Base-by-base conservation (phyloP, 2,329 filamentous ascomycete species). In the Cordyceps militaris region DNA sequence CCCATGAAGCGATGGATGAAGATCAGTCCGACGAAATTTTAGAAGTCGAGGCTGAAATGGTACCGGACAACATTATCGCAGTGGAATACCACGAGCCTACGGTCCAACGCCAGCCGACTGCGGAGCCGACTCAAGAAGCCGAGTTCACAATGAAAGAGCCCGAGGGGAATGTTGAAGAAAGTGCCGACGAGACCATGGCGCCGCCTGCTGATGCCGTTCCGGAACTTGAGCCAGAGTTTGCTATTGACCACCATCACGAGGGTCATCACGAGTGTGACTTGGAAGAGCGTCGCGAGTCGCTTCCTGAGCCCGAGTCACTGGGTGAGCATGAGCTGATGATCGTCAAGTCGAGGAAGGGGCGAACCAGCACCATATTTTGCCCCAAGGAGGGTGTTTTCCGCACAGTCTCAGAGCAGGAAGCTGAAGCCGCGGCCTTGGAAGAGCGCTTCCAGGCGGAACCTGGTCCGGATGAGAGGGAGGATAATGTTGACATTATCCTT, bases 351-450 rank as follows among this genome's bases (percentile, higher is more conserved):
- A 72, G 66, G 56, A 71, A 74, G 54, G 76, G 69, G 64, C 73
- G 74, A 63, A 79, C 67, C 26, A 80, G 75, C 65, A 81, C 79
- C 38, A 77, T 85, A 56, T 82, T 87, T 63, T 79, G 83, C 13
- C 82, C 85, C 5, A 78, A 79, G 19, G 78, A 86, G 65, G 86
- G 84, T 49, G 81, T 83, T 56, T 86, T 87, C 66, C 79, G 80
- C 49, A 83, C 82, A 2, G 71, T 85, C 46, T 81, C 82, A 1
- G 76, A 82, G 62, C 72, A 79, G 59, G 79, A 82, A 59, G 74
- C 77, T 11, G 79, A 82, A 59, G 74, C 77, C 9, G 74, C 75
- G 19, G 74, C 72, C 5, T 67, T 78, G 57, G 71, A 76, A 58
- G 68, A 58, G 26, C 56, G 42, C 21, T 40, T 66, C 0, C 66